Evolutionary conservation across 2,329 filamentous ascomycete species (phyloP), one percentile per base, ranked within the genome.

Genomic region (Fusarium verticillioides): DNA sequence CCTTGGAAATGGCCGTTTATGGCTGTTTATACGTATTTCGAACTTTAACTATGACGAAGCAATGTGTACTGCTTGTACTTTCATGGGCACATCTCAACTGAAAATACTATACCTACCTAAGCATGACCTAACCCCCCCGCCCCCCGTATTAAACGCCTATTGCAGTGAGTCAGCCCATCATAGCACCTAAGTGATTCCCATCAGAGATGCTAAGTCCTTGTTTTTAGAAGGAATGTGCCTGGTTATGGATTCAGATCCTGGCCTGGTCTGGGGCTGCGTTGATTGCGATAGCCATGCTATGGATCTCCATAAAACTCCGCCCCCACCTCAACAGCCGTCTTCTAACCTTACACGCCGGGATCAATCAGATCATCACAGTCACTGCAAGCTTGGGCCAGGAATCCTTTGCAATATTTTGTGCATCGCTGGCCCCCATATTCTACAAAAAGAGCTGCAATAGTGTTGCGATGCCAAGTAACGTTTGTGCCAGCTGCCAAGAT

Each of bases 381-480:
- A 9, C 13, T 36, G 2, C 9, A 5, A 1, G 3, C 10, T 47
- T 46, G 23, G 16, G 19, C 19, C 28, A 9, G 6, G 12, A 5
- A 21, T 63, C 43, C 54, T 61, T 49, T 3, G 9, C 7, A 46
- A 40, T 44, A 9, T 7, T 54, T 3, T 15, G 36, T 53, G 26
- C 61, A 5, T 0, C 13, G 4, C 9, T 5, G 2, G 12, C 4
- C 21, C 3, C 21, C 15, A n/a, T 10, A 37, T 2, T 21, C 1
- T 37, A 36, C 26, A n/a, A 4, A 4, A 52, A 26, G 9, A 9
- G 3, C 4, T 13, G 8, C 28, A 57, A 46, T 13, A 16, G 28
- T 34, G 5, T 19, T 61, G 2, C 4, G 2, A 30, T 52, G 23
- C 30, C 34, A 63, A 47, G 23, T 1, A 40, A 36, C 4, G 9